A percentile compares a stretch with the other conserved stretches of the same genome.
These are phyloP conservation scores for Pythium guiyangense DNA, from an alignment of 352 stramenopile genomes.

Conservation along the genomic window DNA sequence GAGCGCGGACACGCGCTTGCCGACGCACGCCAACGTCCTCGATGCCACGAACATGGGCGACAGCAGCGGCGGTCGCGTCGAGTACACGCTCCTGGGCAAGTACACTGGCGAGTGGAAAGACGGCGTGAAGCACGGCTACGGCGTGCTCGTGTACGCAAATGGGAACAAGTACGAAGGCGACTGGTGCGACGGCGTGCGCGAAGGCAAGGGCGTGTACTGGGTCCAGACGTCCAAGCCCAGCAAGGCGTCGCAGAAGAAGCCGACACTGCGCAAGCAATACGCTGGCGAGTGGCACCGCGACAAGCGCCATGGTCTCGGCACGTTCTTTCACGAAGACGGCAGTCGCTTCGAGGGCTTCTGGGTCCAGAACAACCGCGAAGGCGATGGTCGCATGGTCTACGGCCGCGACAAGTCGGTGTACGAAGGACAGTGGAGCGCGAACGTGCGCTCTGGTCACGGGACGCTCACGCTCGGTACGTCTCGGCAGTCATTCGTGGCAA, in stretches of 20 bases:
- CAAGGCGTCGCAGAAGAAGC: slow-evolving; percentile 43
- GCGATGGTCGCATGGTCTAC: slow-evolving; percentile 75
- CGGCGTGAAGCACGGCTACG: slow-evolving; percentile 91
- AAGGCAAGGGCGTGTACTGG: slow-evolving; percentile 83
- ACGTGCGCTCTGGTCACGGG: slow-evolving; percentile 71
- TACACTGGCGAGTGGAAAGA: slow-evolving; percentile 93
- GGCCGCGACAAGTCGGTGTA: slow-evolving; percentile 84
- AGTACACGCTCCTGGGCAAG: slow-evolving; percentile 67
- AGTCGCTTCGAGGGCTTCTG: slow-evolving; percentile 80
- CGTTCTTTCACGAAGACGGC: slow-evolving; percentile 81
- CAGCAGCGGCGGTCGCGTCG: slow-evolving; percentile 25
- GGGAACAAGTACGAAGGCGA: slow-evolving; percentile 90
- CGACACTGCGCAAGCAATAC: slow-evolving; percentile 77
- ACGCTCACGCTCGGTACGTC: slow-evolving; percentile 50
- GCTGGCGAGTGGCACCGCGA: slow-evolving; percentile 72
- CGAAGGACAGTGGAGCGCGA: slow-evolving; percentile 74
- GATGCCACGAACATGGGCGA: slow-evolving; percentile 23
- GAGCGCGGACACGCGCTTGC: slow-evolving; percentile 15
- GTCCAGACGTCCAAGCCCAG: slow-evolving; percentile 43
- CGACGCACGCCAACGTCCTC: slow-evolving; percentile 28
- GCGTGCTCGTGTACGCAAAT: slow-evolving; percentile 86
- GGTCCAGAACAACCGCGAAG: slow-evolving; percentile 70
- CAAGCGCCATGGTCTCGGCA: slow-evolving; percentile 73
- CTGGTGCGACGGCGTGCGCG: slow-evolving; percentile 74
- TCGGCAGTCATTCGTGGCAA: not conserved